These are phyloP conservation scores for Phaeoacremonium minimum DNA, from an alignment of 2,329 filamentous ascomycete species.

Conservation along the genomic window DNA sequence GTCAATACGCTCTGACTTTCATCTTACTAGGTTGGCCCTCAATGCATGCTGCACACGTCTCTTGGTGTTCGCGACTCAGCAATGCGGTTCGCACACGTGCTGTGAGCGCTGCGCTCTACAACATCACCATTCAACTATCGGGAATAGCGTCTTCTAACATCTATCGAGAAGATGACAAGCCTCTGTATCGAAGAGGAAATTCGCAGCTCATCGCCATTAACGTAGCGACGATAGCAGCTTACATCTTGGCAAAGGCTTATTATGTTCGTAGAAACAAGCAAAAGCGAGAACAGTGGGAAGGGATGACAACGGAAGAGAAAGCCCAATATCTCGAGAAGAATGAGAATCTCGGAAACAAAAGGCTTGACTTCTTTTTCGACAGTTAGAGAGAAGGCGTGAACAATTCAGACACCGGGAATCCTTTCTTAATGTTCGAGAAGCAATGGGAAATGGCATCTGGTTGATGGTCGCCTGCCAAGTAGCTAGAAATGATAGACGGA, in stretches of 20 bases:
- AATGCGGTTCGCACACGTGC: slow-evolving; percentile 54
- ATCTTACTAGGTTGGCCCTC: background rate
- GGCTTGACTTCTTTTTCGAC: background rate
- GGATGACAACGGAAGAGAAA: slow-evolving; percentile 35
- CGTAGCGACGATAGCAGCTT: slow-evolving; percentile 42
- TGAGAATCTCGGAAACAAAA: background rate
- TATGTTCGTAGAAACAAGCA: slow-evolving; percentile 41
- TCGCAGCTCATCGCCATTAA: slow-evolving; percentile 40
- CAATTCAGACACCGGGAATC: too few species aligned
- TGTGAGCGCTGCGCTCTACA: slow-evolving; percentile 52
- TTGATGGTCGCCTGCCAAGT: too few species aligned
- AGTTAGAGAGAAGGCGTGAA: too few species aligned
- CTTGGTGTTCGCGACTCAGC: slow-evolving; percentile 51
- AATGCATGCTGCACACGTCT: slow-evolving; percentile 26
- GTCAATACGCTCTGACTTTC: slow-evolving; percentile 1
- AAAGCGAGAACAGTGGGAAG: slow-evolving; percentile 38
- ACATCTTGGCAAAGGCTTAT: slow-evolving; percentile 42
- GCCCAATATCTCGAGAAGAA: background rate
- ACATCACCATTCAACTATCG: slow-evolving; percentile 29
- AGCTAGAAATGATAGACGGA: too few species aligned
- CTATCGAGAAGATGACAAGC: slow-evolving; percentile 50
- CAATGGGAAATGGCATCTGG: too few species aligned
- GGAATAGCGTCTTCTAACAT: slow-evolving; percentile 31
- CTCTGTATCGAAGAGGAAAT: slow-evolving; percentile 31
- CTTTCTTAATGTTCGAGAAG: too few species aligned